Conservation (phyloP, 2,329 filamentous ascomycete species). For the Claviceps fusiformis region DNA sequence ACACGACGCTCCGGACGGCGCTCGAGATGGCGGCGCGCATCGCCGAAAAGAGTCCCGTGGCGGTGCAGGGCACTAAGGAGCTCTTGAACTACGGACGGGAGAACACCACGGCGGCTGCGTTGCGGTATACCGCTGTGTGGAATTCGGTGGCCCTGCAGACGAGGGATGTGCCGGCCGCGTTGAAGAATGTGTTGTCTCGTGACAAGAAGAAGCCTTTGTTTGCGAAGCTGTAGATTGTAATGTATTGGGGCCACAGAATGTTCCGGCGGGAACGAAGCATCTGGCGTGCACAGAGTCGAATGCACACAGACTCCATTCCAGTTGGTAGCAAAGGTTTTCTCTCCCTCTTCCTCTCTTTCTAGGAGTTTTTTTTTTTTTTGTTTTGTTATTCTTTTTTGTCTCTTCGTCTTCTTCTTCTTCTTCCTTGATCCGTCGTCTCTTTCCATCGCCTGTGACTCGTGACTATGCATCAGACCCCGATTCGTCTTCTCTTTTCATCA, state of each 20-base stretch:
- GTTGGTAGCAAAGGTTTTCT: too few species aligned
- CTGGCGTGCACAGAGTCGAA: background rate
- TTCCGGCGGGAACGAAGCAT: background rate
- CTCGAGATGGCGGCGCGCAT: conserved; percentile 51
- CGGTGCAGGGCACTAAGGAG: conserved; percentile 78
- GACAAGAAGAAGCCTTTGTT: conserved; percentile 69
- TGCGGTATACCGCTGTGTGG: conserved; percentile 79
- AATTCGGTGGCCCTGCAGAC: conserved; percentile 76
- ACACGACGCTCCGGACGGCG: conserved; percentile 46
- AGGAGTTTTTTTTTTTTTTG: background rate
- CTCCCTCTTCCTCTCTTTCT: too few species aligned
- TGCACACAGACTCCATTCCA: too few species aligned
- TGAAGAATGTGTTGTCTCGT: conserved; percentile 66
- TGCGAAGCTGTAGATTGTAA: conserved; percentile 55
- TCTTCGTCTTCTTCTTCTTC: background rate
- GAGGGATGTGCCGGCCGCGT: conserved; percentile 57
- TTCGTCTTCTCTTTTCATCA: background rate
- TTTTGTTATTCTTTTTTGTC: background rate
- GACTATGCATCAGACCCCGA: conserved; percentile 24
- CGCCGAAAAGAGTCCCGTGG: conserved; percentile 73
- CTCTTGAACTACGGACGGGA: conserved; percentile 72
- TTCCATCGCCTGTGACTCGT: background rate
- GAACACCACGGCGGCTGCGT: conserved; percentile 59
- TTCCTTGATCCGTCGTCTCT: background rate
- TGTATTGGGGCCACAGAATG: background rate